Base-by-base conservation (phyloP, 768 basidiomycete species). In the Cystofilobasidium macerans region DNA sequence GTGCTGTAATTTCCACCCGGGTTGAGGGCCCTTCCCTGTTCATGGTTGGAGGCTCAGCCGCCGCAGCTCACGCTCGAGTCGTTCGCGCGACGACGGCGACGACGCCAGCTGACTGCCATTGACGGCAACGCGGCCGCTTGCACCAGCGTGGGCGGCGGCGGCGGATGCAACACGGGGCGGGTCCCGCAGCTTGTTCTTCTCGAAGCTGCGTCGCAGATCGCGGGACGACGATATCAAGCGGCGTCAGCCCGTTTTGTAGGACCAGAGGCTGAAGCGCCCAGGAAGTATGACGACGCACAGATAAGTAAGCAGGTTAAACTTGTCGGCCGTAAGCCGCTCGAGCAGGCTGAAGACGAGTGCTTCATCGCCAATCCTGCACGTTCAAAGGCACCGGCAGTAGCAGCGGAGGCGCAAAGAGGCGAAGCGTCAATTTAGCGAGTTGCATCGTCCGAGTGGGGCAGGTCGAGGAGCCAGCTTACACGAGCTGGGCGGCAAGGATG, bases 261-360 rank as follows among this genome's bases (percentile, higher is more conserved):
- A 6, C 8, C 30, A 53, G 48, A 13, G 5, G 9, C 24, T 5
- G 24, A 53, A 7, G 24, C 24, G 26, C 24, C 18, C 8, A 26
- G 24, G 20, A 11, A 26, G 48, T 26, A 18, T 7, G 48, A 8
- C 9, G 28, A 54, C 30, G 51, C 6, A 54, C 51, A 54, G 12
- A 70, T 92, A 92, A 1, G 89, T 89, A 57, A 92, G 78, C 22
- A 91, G 78, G 73, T 92, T 90, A 80, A 89, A 90, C 80, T 91
- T 89, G 71, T 88, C 88, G 68, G 89, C 86, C n/a, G 87, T 84
- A 47, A 92, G 79, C 7, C 86, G 87, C 65, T 88, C 87, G 53
- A 92, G 78, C 22, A 92, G 81, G 42, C 83, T 79, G 71, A 92
- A 92, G 1, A 92, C 78, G 70, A 89, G 87, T 0, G 84, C 84